These are phyloP conservation scores for Tephrocybe sp. DNA, from an alignment of 768 basidiomycete genomes.

Conservation along the genomic window DNA sequence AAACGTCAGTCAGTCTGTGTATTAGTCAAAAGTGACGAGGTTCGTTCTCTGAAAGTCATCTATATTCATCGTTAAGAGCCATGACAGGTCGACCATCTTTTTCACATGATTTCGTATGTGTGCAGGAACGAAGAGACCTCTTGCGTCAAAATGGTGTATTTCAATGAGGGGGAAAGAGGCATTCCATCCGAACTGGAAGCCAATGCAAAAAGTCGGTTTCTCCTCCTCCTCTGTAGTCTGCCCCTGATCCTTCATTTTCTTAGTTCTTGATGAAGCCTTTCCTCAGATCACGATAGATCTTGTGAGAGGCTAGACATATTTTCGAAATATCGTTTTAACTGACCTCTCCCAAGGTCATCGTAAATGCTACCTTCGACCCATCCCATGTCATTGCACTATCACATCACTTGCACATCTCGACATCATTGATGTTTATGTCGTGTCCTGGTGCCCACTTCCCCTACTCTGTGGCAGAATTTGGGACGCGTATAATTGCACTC, in stretches of 20 bases:
- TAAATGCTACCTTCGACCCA: slow-evolving; percentile 45
- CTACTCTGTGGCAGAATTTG: slow-evolving; percentile 47
- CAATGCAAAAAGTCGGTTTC: slow-evolving; percentile 54
- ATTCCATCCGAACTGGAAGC: slow-evolving; percentile 73
- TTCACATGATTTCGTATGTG: slow-evolving; percentile 68
- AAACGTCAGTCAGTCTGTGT: slow-evolving; percentile 59
- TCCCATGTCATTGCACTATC: slow-evolving; percentile 48
- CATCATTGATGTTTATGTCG: slow-evolving; percentile 62
- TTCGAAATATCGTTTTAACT: too few relatives aligned
- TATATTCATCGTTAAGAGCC: neutral
- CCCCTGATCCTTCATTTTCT: neutral
- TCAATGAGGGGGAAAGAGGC: slow-evolving; percentile 48
- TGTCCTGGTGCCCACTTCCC: slow-evolving; percentile 51
- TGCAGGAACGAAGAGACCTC: slow-evolving; percentile 69
- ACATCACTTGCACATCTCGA: slow-evolving; percentile 46
- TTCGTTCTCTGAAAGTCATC: slow-evolving; percentile 24
- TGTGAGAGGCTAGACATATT: too few relatives aligned
- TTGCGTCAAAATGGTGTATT: slow-evolving; percentile 68
- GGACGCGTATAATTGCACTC: slow-evolving; percentile 49
- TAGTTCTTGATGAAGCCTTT: slow-evolving; percentile 63
- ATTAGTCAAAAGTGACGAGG: slow-evolving; percentile 66
- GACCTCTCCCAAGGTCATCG: slow-evolving; percentile 37
- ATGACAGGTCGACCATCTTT: slow-evolving; percentile 60
- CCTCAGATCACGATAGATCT: slow-evolving; percentile 65
- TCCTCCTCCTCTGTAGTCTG: neutral